phyloP scores from a whole-genome alignment of 2,329 filamentous ascomycete species.

The Neurospora sp. region DNA sequence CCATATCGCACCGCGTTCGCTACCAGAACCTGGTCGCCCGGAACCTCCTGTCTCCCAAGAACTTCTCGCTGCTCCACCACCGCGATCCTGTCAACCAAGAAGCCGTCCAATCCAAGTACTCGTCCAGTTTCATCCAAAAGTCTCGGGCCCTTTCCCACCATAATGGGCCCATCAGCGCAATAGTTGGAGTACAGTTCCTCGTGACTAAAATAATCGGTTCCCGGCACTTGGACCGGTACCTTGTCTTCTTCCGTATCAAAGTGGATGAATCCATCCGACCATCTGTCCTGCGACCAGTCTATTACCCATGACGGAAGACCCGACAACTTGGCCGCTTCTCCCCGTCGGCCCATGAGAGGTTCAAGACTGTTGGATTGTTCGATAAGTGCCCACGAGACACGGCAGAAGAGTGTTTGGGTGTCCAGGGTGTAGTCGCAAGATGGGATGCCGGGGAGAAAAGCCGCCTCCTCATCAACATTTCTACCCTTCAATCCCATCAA shows the following conservation, averaged over 20 bases:
- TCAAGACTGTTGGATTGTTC: background rate
- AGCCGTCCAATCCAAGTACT: background rate
- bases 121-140: background rate
- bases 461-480: background rate
- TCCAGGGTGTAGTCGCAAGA: background rate
- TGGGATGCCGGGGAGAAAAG: background rate
- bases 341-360: background rate
- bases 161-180: background rate
- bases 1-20: background rate
- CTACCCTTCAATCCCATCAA: background rate
- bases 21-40: background rate
- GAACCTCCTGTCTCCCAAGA: background rate
- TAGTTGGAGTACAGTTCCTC: background rate
- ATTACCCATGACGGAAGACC: background rate
- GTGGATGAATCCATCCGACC: background rate
- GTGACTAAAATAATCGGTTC: background rate
- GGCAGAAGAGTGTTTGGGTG: background rate
- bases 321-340: background rate
- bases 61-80: background rate
- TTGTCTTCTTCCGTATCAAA: background rate
- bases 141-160: background rate
- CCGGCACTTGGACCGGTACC: background rate
- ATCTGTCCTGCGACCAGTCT: background rate
- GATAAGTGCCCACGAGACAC: background rate
- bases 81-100: background rate